Evolutionary conservation across 1,284 basidiomycete genomes (phyloP).

Genomic region (Erythrobasidium hasegawianum): DNA sequence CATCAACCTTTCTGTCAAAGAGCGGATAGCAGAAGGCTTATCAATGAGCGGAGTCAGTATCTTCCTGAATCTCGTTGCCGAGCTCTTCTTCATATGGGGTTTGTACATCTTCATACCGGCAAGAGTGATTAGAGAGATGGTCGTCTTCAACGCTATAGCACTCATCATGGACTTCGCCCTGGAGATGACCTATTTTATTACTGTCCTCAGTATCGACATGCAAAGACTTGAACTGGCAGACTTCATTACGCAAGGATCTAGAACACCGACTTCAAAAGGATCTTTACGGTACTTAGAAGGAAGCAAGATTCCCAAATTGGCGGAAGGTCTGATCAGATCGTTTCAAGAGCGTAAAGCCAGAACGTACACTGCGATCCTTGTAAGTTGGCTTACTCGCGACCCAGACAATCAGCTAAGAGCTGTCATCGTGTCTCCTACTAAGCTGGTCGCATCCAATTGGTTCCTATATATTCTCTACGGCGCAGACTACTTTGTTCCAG

Average conservation of each 20-base stretch:
- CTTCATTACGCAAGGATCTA: constrained; percentile 53
- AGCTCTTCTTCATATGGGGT: constrained; percentile 70
- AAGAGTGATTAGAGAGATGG: constrained; percentile 80
- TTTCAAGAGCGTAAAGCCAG: constrained; percentile 23
- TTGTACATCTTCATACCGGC: constrained; percentile 46
- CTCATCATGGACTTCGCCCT: constrained; percentile 94
- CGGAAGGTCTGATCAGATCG: constrained; percentile 8
- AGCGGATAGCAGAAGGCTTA: constrained; percentile 83
- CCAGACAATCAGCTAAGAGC: too few species aligned
- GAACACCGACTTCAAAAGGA: neutral
- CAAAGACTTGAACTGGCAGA: constrained; percentile 83
- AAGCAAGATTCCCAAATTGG: neutral
- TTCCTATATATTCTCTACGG: constrained; percentile 38
- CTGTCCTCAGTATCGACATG: constrained; percentile 83
- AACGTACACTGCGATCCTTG: constrained; percentile 22
- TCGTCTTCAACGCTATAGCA: constrained; percentile 87
- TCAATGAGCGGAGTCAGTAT: constrained; percentile 84
- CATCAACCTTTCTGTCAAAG: constrained; percentile 82
- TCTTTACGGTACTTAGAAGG: neutral
- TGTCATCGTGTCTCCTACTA: too few species aligned
- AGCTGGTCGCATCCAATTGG: constrained; percentile 28
- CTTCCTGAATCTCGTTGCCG: constrained; percentile 82
- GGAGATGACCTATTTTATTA: constrained; percentile 85
- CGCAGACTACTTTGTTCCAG: constrained; percentile 44
- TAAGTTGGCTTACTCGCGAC: too few species aligned